Base-by-base conservation (phyloP, 352 stramenopile genomes). In the Globisporangium takayamanum region DNA sequence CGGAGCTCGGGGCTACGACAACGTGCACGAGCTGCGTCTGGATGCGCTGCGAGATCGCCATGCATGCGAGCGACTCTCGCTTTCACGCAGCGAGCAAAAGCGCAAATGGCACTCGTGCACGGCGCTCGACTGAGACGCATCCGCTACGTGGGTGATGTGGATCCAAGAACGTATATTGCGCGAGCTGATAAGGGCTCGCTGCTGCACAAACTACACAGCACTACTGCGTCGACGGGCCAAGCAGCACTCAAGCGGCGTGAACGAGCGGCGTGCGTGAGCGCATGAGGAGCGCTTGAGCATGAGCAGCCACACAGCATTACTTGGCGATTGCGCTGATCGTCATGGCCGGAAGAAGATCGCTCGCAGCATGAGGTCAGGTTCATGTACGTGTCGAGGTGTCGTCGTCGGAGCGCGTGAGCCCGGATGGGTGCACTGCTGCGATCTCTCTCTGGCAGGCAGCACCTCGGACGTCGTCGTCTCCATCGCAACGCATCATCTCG, bases 31-130 rank as follows among this genome's bases (percentile, higher is more conserved):
- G 54, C 54, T 59, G 44, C 44, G 42, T 59, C 25, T 70, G 66
- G 15, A 73, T 63, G 49, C 66, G 62, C 56, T 70, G 64, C 6
- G 66, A 61, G 63, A 73, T 73, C 20, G 55, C 55, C 55, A 61
- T 61, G 22, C 3, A 16, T 10, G 15, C 20, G 42, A 28, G 39
- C 28, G 14, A 11, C 25, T 36, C 20, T 39, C n/a, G 14, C n/a
- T 45, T 14, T 16, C n/a, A 28, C 28, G 5, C 18, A 22, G 2
- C 14, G 11, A 26, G n/a, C 22, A 36, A 58, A 59, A 45, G n/a
- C 25, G 42, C 25, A 20, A 59, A 44, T 59, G 53, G 15, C 41
- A 10, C 41, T 5, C 41, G 14, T 47, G 39, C 39, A 14, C 2
- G 44, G 2, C 16, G 16, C 12, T 47, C 15, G 18, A 20, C 41